These are phyloP conservation scores for Soucietia sequanensis DNA, from an alignment of 805 yeast genomes.

Conservation along the genomic window DNA sequence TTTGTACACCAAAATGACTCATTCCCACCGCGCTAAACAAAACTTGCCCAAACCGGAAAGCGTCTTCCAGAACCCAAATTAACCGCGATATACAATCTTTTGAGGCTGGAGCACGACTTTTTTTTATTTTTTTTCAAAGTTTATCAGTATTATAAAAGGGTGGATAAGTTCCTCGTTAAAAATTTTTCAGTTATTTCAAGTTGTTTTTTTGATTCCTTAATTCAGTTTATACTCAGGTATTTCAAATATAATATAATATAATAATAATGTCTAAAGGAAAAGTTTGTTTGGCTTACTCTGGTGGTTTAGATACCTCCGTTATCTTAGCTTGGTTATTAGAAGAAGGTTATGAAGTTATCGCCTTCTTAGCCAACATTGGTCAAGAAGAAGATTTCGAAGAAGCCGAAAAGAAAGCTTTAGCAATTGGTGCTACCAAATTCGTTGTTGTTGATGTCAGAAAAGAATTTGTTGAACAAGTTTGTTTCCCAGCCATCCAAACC, in stretches of 20 bases:
- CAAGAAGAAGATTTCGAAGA: slow-evolving; percentile 99
- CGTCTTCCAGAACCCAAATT: too few relatives aligned
- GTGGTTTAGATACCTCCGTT: slow-evolving; percentile 97
- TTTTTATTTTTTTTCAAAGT: too few relatives aligned
- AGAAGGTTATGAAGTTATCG: slow-evolving; percentile 96
- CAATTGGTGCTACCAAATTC: slow-evolving; percentile 96
- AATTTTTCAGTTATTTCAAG: slow-evolving; percentile 7
- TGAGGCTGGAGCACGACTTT: too few relatives aligned
- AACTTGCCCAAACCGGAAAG: too few relatives aligned
- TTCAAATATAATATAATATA: slow-evolving; percentile 4
- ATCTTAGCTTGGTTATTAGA: slow-evolving; percentile 98
- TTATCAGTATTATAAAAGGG: slow-evolving; percentile 19
- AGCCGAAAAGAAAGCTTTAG: slow-evolving; percentile 92
- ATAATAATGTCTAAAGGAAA: slow-evolving; percentile 88
- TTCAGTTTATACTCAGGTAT: slow-evolving; percentile 1
- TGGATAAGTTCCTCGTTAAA: slow-evolving; percentile 8
- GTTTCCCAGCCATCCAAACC: slow-evolving; percentile 95
- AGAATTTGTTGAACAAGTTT: slow-evolving; percentile 88
- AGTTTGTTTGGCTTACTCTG: slow-evolving; percentile 98
- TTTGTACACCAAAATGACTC: too few relatives aligned
- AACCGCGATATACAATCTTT: too few relatives aligned
- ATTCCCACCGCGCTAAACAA: too few relatives aligned
- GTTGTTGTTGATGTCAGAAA: slow-evolving; percentile 92
- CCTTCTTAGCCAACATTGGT: slow-evolving; percentile 97
- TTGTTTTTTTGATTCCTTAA: slow-evolving; percentile 5